These are phyloP conservation scores for Ophiostoma perfectum DNA, from an alignment of 2,329 filamentous ascomycete species.

Conservation along the genomic window DNA sequence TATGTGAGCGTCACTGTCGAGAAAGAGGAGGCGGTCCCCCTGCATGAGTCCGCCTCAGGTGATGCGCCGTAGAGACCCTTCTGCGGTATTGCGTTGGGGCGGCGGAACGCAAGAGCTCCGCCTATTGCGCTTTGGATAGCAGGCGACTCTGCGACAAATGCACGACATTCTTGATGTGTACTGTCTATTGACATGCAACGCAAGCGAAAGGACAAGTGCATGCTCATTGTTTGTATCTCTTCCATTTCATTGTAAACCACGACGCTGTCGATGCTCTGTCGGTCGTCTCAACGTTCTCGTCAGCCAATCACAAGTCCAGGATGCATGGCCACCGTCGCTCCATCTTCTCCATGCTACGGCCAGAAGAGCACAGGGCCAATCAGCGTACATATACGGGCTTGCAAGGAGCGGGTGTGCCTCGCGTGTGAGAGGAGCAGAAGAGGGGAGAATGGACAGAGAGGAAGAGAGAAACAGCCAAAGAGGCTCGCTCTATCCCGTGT, in stretches of 20 bases:
- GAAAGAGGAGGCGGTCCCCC: background rate
- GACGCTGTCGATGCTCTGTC: background rate
- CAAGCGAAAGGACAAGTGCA: too few relatives aligned
- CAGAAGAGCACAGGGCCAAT: background rate
- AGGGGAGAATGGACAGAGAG: background rate
- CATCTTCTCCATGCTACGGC: background rate
- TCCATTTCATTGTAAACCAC: background rate
- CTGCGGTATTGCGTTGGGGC: too few relatives aligned
- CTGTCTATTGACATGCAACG: too few relatives aligned
- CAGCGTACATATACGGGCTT: background rate
- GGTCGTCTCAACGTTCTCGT: background rate
- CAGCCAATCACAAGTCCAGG: background rate
- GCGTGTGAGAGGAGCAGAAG: background rate
- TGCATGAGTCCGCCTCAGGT: constrained; percentile 4
- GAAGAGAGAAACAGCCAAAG: background rate
- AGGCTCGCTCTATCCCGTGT: background rate
- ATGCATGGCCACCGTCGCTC: background rate
- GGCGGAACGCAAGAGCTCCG: too few relatives aligned
- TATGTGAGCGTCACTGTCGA: background rate
- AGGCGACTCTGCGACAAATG: too few relatives aligned
- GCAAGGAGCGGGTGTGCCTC: background rate
- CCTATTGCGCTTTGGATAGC: too few relatives aligned
- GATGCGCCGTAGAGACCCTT: background rate
- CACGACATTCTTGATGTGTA: too few relatives aligned
- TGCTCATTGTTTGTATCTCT: too few relatives aligned